These are phyloP conservation scores for Ceratocystiopsis sp. DNA, from an alignment of 2,329 filamentous ascomycete genomes.

Conservation along the genomic window DNA sequence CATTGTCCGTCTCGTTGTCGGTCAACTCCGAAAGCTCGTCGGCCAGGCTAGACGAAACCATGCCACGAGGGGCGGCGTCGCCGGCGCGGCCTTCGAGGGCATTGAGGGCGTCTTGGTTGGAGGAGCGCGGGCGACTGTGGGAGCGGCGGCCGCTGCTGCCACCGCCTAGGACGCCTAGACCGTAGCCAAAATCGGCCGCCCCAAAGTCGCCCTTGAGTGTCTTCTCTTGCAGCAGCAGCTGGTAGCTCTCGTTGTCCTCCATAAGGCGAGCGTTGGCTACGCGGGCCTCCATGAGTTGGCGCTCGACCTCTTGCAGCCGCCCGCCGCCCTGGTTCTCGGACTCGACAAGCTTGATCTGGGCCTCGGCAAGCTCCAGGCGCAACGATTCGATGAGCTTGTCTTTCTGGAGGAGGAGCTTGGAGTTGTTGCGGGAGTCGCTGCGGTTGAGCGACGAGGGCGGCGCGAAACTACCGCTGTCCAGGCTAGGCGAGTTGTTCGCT, in stretches of 20 bases:
- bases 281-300: conserved; percentile 73
- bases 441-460: conserved; percentile 70
- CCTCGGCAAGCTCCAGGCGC: conserved; percentile 80
- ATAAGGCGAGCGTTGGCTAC: conserved; percentile 92
- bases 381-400: conserved; percentile 91
- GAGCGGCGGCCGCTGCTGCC: background rate
- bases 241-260: conserved; percentile 98
- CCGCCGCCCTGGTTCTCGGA: conserved; percentile 86
- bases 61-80: conserved; percentile 2
- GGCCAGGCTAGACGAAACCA: conserved; percentile 40
- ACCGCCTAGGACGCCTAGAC: conserved; percentile 11
- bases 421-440: conserved; percentile 78
- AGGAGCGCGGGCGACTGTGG: conserved; percentile 17
- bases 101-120: conserved; percentile 47
- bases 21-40: conserved; percentile 68
- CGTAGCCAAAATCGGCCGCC: conserved; percentile 64
- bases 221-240: conserved; percentile 83
- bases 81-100: conserved; percentile 40
- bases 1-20: conserved; percentile 3
- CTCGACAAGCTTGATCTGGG: conserved; percentile 88
- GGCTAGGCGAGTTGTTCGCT: conserved; percentile 44
- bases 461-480: conserved; percentile 67
- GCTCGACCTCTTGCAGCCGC: conserved; percentile 76
- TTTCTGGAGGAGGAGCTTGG: conserved; percentile 81
- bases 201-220: conserved; percentile 88